These are phyloP conservation scores for Dipodascus albidus DNA, from an alignment of 805 yeast species.

Conservation along the genomic window DNA sequence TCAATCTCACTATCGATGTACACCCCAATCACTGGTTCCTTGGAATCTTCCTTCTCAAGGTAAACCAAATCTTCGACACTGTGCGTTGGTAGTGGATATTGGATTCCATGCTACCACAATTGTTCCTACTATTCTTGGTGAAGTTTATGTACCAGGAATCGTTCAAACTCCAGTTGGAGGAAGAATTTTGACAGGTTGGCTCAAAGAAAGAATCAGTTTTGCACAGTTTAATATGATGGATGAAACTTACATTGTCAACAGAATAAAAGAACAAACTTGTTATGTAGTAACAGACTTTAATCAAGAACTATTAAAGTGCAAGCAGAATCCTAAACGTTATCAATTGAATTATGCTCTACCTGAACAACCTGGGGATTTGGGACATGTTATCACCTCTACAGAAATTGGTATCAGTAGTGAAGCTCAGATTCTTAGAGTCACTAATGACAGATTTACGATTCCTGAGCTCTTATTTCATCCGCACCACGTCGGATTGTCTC, in stretches of 20 bases:
- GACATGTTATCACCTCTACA: constrained; percentile 11
- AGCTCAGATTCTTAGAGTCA: constrained; percentile 53
- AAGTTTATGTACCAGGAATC: constrained; percentile 65
- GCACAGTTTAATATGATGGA: constrained; percentile 90
- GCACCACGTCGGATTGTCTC: constrained; percentile 60
- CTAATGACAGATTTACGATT: constrained; percentile 77
- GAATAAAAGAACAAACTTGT: constrained; percentile 71
- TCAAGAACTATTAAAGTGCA: constrained; percentile 32
- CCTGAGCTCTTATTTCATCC: constrained; percentile 89
- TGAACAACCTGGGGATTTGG: constrained; percentile 15
- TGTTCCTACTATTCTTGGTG: constrained; percentile 71
- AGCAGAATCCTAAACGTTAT: constrained; percentile 19
- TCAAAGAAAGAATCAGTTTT: constrained; percentile 77
- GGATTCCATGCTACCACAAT: constrained; percentile 86
- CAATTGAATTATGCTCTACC: constrained; percentile 73
- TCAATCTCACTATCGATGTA: constrained; percentile 53
- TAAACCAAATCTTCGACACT: constrained; percentile 34
- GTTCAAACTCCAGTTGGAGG: constrained; percentile 82
- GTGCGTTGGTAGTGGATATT: constrained; percentile 70
- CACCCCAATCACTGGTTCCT: constrained; percentile 38
- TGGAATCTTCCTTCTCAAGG: constrained; percentile 32
- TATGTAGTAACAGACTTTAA: constrained; percentile 54
- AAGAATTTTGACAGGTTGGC: constrained; percentile 63
- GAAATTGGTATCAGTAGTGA: constrained; percentile 30
- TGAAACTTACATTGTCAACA: constrained; percentile 74